Conservation (phyloP, 1,284 basidiomycete genomes). For the Puccinia sorghi region DNA sequence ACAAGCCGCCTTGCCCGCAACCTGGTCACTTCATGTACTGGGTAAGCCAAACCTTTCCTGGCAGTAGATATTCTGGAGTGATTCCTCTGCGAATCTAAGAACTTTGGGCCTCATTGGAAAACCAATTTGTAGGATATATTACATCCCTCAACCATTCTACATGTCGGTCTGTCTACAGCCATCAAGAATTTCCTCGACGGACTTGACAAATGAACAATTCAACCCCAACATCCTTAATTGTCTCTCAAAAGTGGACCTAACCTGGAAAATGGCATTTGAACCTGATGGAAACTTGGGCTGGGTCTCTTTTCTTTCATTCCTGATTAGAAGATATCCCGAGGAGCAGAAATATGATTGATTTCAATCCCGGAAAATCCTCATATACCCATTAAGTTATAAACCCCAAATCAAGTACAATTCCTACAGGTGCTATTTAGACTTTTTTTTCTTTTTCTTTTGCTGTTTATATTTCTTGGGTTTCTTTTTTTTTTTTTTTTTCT, state of each 20-base stretch:
- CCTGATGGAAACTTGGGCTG: not conserved
- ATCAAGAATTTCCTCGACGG: conserved; percentile 8
- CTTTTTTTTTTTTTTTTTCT: too few relatives aligned
- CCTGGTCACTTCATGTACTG: conserved; percentile 31
- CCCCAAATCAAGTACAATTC: too few relatives aligned
- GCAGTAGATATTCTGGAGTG: not conserved
- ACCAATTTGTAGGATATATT: conserved; percentile 2
- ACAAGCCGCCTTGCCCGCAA: conserved; percentile 24
- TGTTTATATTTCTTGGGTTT: too few relatives aligned
- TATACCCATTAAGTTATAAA: not conserved
- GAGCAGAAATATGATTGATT: not conserved
- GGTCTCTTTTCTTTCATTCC: too few relatives aligned
- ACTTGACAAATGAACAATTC: conserved; percentile 9
- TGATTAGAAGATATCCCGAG: not conserved
- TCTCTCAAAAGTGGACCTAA: not conserved
- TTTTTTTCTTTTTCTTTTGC: too few relatives aligned
- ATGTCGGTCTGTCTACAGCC: not conserved
- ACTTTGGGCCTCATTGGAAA: not conserved
- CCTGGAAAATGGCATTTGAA: not conserved
- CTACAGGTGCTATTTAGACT: not conserved
- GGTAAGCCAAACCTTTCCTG: conserved; percentile 12
- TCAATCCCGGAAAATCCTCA: not conserved
- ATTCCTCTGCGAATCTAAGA: not conserved
- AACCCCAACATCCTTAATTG: too few relatives aligned
- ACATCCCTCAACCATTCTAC: conserved; percentile 26